Evolutionary conservation across 805 yeast genomes (phyloP).

Genomic region (Candida broadrunensis): DNA sequence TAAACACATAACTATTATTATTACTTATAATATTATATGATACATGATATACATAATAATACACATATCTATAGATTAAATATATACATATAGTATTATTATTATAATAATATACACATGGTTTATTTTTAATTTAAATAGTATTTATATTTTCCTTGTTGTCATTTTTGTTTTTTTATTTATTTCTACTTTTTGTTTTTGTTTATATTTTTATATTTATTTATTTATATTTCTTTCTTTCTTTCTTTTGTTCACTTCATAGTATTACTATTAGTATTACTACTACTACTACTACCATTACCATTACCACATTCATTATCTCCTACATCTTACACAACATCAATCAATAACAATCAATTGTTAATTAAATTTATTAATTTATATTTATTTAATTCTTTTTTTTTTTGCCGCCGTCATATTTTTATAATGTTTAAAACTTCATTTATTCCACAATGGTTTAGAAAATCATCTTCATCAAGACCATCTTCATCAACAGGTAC

Average conservation of each 20-base stretch:
- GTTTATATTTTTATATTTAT: background rate
- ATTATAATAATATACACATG: too few relatives aligned
- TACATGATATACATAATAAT: too few relatives aligned
- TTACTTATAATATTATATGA: too few relatives aligned
- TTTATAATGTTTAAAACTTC: constrained; percentile 18
- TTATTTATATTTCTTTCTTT: background rate
- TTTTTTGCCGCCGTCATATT: background rate
- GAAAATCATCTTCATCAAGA: constrained; percentile 6
- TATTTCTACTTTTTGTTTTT: too few relatives aligned
- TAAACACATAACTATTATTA: too few relatives aligned
- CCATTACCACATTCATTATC: background rate
- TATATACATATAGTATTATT: too few relatives aligned
- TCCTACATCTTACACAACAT: background rate
- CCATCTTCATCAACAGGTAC: background rate
- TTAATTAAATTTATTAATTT: too few relatives aligned
- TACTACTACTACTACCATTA: background rate
- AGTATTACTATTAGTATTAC: background rate
- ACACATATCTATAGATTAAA: too few relatives aligned
- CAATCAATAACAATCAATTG: background rate
- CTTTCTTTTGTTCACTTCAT: background rate
- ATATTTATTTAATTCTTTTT: background rate
- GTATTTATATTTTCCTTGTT: too few relatives aligned
- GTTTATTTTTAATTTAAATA: too few relatives aligned
- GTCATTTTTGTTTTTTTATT: too few relatives aligned
- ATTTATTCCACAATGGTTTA: constrained; percentile 15